Evolutionary conservation across 2,329 filamentous ascomycete genomes (phyloP).

Genomic region (Ophiobolus disseminans): DNA sequence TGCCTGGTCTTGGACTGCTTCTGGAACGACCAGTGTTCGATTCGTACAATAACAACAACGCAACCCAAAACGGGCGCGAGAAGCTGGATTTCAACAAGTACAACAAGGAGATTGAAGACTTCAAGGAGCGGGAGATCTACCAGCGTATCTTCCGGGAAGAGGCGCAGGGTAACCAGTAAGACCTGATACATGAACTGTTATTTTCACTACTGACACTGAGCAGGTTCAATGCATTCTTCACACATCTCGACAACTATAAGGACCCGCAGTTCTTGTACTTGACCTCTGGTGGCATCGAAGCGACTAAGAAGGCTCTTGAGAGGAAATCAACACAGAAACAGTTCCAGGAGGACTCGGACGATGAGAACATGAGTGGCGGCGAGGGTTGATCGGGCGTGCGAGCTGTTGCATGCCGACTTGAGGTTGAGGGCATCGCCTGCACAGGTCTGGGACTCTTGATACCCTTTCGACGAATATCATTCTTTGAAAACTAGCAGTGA

Average conservation of each 20-base stretch:
- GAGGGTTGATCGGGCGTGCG: conserved; percentile 37
- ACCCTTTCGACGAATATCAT: too few relatives aligned
- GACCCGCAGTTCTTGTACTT: conserved; percentile 58
- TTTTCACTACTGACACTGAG: conserved; percentile 16
- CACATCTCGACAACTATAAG: conserved; percentile 59
- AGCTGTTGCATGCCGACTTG: too few relatives aligned
- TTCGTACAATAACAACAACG: conserved; percentile 79
- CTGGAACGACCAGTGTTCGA: conserved; percentile 93
- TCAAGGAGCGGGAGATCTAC: conserved; percentile 94
- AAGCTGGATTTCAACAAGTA: conserved; percentile 80
- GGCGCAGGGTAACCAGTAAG: conserved; percentile 84
- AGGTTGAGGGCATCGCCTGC: too few relatives aligned
- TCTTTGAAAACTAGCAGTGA: too few relatives aligned
- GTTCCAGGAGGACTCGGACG: conserved; percentile 45
- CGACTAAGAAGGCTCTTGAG: conserved; percentile 45
- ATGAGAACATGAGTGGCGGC: conserved; percentile 45
- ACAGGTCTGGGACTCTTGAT: too few relatives aligned
- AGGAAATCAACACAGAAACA: conserved; percentile 35
- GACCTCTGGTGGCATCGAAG: conserved; percentile 57
- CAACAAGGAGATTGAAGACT: conserved; percentile 79
- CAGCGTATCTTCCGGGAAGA: conserved; percentile 89
- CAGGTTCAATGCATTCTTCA: conserved; percentile 58
- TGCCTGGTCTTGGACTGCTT: conserved; percentile 84
- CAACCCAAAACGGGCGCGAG: conserved; percentile 67
- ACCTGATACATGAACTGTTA: conserved; percentile 27